Evolutionary conservation across 1,284 basidiomycete species (phyloP).

Genomic region (Cystobasidium slooffiae): DNA sequence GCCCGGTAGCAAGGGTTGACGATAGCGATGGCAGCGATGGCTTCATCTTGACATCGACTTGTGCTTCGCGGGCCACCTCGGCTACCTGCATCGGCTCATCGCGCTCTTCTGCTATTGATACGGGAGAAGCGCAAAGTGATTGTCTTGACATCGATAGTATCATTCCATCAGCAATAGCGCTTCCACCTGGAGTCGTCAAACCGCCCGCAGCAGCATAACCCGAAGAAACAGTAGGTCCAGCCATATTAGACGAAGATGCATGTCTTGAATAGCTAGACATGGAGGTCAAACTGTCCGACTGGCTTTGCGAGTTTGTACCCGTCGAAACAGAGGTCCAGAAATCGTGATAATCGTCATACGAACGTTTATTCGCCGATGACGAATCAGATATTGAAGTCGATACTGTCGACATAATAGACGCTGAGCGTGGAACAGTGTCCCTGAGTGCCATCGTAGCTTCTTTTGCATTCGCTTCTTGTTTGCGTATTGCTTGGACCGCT

Average conservation of each 20-base stretch:
- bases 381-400: slow-evolving; percentile 18
- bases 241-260: slow-evolving; percentile 11
- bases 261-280: slow-evolving; percentile 14
- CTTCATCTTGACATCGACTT: not conserved
- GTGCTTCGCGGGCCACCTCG: not conserved
- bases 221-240: not conserved
- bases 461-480: not conserved
- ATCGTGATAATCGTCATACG: slow-evolving; percentile 28
- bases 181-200: not conserved
- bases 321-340: slow-evolving; percentile 16
- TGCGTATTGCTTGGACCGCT: not conserved
- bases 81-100: slow-evolving; percentile 3
- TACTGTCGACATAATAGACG: not conserved
- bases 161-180: slow-evolving; percentile 15
- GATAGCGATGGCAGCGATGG: slow-evolving; percentile 19
- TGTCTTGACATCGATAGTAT: slow-evolving; percentile 23
- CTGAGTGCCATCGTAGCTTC: not conserved
- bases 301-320: slow-evolving; percentile 16
- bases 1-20: slow-evolving; percentile 6
- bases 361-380: not conserved
- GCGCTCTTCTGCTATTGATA: slow-evolving; percentile 22
- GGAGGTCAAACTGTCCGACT: slow-evolving; percentile 28
- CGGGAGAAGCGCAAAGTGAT: slow-evolving; percentile 22
- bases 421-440: not conserved
- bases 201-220: not conserved